A percentile compares a stretch with the other conserved stretches of the same genome.
Evolutionary conservation across 139 green algal genomes (phyloP).

Genomic region (Helicosporidium sp.): DNA sequence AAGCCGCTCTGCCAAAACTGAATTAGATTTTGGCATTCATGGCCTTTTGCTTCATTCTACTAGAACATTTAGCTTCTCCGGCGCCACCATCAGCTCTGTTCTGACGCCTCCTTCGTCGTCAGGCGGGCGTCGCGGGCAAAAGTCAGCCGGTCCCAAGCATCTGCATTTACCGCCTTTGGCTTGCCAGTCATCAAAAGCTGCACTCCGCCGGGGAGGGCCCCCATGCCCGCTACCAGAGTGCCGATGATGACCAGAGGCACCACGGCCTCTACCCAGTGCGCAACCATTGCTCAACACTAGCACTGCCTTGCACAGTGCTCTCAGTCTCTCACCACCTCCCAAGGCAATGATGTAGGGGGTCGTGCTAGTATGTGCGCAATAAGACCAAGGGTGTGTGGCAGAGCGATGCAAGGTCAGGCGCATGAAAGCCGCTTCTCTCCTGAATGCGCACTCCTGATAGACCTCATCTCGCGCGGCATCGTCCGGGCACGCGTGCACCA

Average conservation of each 20-base stretch:
- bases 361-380: no score
- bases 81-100: background rate
- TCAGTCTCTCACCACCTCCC: no score
- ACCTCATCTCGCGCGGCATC: no score
- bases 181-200: constrained; percentile 16
- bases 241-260: constrained; percentile 6
- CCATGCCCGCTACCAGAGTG: constrained; percentile 3
- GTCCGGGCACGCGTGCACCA: no score
- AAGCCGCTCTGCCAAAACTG: no score
- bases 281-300: constrained; percentile 5
- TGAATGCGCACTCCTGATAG: no score
- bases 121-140: background rate
- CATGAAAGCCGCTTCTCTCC: no score
- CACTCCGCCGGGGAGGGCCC: constrained; percentile 8
- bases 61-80: no score
- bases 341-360: no score
- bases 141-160: constrained; percentile 9
- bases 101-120: background rate
- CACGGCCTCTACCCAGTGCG: constrained; percentile 5
- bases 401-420: no score
- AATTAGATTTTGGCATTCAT: background rate
- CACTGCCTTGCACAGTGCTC: no score
- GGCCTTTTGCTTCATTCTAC: background rate
- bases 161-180: constrained; percentile 7
- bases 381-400: no score